A percentile compares a stretch with the other conserved stretches of the same genome.
Conservation (phyloP, 106 monocot species). For the Alisma plantagoaquatica region DNA sequence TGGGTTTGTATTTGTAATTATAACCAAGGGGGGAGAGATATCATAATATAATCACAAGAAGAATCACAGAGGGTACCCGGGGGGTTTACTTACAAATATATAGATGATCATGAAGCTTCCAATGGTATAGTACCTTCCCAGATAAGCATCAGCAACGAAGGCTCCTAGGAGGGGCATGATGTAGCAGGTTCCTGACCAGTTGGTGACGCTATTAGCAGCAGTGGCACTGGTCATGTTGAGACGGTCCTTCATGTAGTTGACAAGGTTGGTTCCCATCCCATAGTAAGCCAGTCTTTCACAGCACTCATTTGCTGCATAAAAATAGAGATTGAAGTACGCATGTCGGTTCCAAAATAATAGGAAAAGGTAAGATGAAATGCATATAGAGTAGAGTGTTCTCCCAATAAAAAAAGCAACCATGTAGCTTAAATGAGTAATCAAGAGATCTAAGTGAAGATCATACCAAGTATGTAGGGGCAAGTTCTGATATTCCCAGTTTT, state of each 20-base stretch:
- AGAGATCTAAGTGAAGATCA: not conserved
- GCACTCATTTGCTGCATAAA: constrained; percentile 31
- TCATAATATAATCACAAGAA: not conserved
- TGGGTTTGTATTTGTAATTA: not conserved
- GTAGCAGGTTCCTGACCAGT: constrained; percentile 57
- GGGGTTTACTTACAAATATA: constrained; percentile 13
- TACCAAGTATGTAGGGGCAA: constrained; percentile 51
- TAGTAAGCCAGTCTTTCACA: constrained; percentile 55
- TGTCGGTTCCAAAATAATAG: not conserved
- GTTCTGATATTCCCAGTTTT: constrained; percentile 41
- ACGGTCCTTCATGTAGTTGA: constrained; percentile 28
- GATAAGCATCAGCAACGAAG: constrained; percentile 46
- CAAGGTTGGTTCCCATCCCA: constrained; percentile 47
- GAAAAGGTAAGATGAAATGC: no score
- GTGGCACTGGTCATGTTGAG: constrained; percentile 31
- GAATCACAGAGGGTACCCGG: not conserved
- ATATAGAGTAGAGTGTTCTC: no score
- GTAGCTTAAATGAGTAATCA: not conserved
- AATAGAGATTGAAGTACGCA: not conserved
- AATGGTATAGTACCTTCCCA: constrained; percentile 44
- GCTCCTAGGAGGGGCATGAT: constrained; percentile 46
- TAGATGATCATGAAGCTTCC: constrained; percentile 42
- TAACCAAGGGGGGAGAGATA: not conserved
- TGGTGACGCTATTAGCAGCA: constrained; percentile 44
- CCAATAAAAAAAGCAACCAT: no score